Base-by-base conservation (phyloP, 257 asterid genomes). In the Agastache rugosa region DNA sequence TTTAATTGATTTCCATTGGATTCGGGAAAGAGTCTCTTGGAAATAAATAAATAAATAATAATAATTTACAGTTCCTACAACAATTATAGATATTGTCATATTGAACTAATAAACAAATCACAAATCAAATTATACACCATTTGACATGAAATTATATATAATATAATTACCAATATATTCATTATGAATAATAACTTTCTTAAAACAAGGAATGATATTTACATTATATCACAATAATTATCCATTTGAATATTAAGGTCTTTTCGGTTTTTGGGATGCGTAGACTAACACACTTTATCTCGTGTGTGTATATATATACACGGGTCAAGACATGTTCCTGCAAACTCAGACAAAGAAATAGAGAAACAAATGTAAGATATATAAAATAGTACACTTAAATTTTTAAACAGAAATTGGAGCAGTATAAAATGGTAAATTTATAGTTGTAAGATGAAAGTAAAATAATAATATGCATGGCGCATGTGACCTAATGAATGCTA, bases 401-500 rank as follows among this genome's bases (percentile, higher is more conserved):
- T 53, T 58, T 53, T 58, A 27, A 25, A 8, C 41, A 58, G 19
- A 55, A 55, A 11, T 55, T 16, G 35, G 35, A 11, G 17, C 15
- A 20, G n/a, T n/a, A 20, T 11, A 56, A 53, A 17, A 53, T 53
- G 60, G 29, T 51, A 14, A 14, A 11, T 10, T 14, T 48, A 16
- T 48, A 17, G 34, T 23, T 1, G 23, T 58, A 58, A 58, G 34
- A 8, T 11, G 63, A 35, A 35, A 62, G 67, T 34, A 34, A 31
- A 62, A 62, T 35, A 62, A 8, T 27, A 27, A 12, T 27, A 41
- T 72, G 50, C 50, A 72, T 56, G 75, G 35, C 47, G 70, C 77
- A 72, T 74, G 78, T 74, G 78, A 20, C 41, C 73, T 63, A 63
- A 64, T 74, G 45, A 74, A 53, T 74, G 78, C 73, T 37, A 34